Evolutionary conservation across 129 eudicot species (phyloP).

Genomic region (Silybum marianum): DNA sequence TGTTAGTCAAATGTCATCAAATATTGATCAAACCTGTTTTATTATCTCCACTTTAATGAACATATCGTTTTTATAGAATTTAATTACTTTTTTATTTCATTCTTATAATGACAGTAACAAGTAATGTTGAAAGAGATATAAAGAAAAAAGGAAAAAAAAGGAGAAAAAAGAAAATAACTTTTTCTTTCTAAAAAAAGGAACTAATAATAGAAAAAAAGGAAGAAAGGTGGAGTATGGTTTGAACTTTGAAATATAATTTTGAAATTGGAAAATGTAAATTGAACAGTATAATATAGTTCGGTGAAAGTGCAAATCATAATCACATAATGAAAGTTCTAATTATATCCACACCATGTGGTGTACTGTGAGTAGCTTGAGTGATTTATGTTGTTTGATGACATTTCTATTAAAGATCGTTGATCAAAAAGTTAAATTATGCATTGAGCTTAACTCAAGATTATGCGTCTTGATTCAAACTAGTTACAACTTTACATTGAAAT

Average conservation of each 20-base stretch:
- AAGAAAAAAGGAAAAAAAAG: not conserved
- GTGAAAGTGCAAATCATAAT: too few species aligned
- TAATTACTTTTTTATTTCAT: not conserved
- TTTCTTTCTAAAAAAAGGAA: conserved; percentile 23
- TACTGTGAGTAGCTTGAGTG: not conserved
- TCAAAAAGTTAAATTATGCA: not conserved
- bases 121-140: conserved; percentile 24
- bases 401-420: too few species aligned
- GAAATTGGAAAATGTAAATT: not conserved
- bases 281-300: not conserved
- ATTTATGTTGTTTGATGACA: not conserved
- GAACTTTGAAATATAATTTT: too few species aligned
- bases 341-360: too few species aligned
- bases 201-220: not conserved
- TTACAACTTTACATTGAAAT: not conserved
- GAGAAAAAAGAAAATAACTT: conserved; percentile 5
- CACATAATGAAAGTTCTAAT: too few species aligned
- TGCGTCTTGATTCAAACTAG: not conserved
- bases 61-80: too few species aligned
- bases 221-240: too few species aligned
- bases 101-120: conserved; percentile 2
- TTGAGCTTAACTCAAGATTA: not conserved
- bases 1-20: too few species aligned
- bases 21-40: too few species aligned
- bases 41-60: too few species aligned